Evolutionary conservation across 306 rosid genomes (phyloP), one percentile per base, ranked within the genome.

Genomic region (Ormosia semicastrata): DNA sequence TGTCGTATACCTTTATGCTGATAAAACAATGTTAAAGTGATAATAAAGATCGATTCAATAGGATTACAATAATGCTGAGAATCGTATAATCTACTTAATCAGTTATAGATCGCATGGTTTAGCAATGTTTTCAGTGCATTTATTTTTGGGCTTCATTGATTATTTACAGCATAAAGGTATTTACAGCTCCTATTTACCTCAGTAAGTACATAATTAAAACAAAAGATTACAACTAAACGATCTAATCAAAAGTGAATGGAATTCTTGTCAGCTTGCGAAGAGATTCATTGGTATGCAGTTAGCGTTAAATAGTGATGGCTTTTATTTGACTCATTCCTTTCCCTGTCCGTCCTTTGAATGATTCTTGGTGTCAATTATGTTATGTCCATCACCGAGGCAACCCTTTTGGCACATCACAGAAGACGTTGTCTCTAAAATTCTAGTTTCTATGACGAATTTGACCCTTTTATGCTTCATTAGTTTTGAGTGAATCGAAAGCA

Each of bases 341-440:
- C 73, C 56, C 37, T 18, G 54, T 67, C 39, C 56, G 58, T 44
- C 58, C 41, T 69, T 44, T 69, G 74, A 69, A 69, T 30, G 74
- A 69, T 69, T 69, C 74, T 46, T 24, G 58, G 75, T 70, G 60
- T 70, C 60, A 30, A 70, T 70, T 70, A 70, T 70, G 75, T 70
- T 70, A 70, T 32, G 75, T 70, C 60, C 75, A 70, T 47, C 75
- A 47, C 14, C 24, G 18, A 47, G 59, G 29, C 59, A 46, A 29
- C 59, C 36, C 73, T 68, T 44, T 68, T 18, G 57, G 74, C 40
- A 44, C 74, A 68, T 69, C 75, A 69, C 37, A 69, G 40, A 69
- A 69, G 41, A 69, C 18, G 4, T 69, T 69, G 75, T 29, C 58
- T 34, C 33, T 52, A 3, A 34, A 71, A 52, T 71, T 33, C 75